Evolutionary conservation across 2,329 filamentous ascomycete species (phyloP).

Genomic region (Fusarium pseudocircinatum): DNA sequence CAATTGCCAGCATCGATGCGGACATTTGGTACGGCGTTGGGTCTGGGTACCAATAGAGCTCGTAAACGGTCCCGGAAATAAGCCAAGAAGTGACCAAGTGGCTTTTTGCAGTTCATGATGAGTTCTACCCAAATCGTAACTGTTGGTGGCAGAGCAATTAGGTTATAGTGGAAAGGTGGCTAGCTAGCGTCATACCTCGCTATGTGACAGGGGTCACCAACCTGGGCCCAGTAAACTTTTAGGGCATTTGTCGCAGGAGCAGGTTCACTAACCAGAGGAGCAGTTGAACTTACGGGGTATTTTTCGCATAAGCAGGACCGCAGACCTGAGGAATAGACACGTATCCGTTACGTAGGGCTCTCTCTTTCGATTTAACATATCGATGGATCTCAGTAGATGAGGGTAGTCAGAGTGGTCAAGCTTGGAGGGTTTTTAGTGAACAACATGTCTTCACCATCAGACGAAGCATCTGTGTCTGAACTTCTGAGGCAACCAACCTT

Average conservation of each 20-base stretch:
- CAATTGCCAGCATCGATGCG: fast-evolving
- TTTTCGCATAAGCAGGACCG: no score
- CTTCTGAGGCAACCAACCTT: fast-evolving
- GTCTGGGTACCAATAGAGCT: fast-evolving
- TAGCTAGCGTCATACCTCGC: not conserved
- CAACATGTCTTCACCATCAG: not conserved
- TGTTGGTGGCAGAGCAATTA: not conserved
- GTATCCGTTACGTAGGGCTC: no score
- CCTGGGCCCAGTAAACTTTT: no score
- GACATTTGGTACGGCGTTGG: fast-evolving
- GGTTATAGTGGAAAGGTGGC: not conserved
- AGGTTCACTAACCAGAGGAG: not conserved
- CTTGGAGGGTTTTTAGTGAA: not conserved
- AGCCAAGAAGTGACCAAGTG: not conserved
- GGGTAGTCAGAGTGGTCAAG: not conserved
- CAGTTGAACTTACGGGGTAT: no score
- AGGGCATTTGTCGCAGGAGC: not conserved
- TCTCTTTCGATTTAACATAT: not conserved
- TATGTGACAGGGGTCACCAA: not conserved
- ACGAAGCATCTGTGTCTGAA: no score
- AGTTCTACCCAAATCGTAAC: not conserved
- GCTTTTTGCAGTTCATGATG: not conserved
- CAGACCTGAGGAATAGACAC: no score
- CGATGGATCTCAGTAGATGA: not conserved
- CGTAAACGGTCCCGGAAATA: not conserved